These are phyloP conservation scores for Nemania sp. DNA, from an alignment of 2,329 filamentous ascomycete species.

Conservation along the genomic window DNA sequence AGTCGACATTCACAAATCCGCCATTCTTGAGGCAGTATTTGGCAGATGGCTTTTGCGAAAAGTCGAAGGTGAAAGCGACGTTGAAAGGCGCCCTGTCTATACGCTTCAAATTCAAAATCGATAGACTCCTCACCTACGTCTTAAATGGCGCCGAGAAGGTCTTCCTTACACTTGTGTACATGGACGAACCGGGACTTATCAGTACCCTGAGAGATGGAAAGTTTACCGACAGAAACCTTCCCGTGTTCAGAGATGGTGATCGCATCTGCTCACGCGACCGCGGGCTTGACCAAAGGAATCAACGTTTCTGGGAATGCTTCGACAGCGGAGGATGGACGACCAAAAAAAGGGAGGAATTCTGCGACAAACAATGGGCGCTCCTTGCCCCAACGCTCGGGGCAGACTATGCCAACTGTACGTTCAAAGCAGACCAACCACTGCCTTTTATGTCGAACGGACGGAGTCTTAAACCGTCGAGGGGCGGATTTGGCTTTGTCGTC, in stretches of 20 bases:
- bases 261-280: background rate
- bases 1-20: background rate
- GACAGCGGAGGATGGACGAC: background rate
- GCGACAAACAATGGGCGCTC: conserved; percentile 5
- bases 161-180: background rate
- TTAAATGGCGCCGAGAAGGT: background rate
- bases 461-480: background rate
- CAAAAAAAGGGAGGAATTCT: background rate
- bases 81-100: background rate
- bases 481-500: background rate
- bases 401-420: background rate
- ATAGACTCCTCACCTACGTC: background rate
- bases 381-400: background rate
- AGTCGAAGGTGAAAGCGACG: background rate
- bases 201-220: background rate
- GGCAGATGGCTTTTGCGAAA: background rate
- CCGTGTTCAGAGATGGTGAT: background rate
- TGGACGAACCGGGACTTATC: background rate
- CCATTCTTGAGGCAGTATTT: background rate
- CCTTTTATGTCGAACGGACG: background rate
- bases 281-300: background rate
- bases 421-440: conserved; percentile 4
- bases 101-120: background rate
- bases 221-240: background rate
- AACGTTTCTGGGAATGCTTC: background rate